These are phyloP conservation scores for Trametes villosa DNA, from an alignment of 768 basidiomycete genomes.

Conservation along the genomic window DNA sequence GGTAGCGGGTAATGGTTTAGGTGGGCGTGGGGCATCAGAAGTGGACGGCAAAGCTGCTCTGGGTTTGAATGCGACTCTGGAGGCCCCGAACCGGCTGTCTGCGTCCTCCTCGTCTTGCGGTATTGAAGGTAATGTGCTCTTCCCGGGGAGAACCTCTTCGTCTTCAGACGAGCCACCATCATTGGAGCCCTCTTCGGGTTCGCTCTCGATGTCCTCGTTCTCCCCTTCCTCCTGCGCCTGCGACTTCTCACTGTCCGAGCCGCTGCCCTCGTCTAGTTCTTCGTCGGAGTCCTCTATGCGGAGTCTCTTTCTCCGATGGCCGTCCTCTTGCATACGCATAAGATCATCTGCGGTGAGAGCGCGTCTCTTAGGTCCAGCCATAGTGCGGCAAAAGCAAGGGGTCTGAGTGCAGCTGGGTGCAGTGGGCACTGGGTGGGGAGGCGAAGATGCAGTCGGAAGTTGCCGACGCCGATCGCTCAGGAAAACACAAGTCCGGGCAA, in stretches of 20 bases:
- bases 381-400: constrained; percentile 6
- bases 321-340: constrained; percentile 42
- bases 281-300: constrained; percentile 9
- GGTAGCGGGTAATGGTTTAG: constrained; percentile 31
- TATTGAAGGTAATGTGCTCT: constrained; percentile 10
- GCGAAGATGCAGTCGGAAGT: constrained; percentile 7
- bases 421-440: background rate
- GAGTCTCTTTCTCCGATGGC: constrained; percentile 25
- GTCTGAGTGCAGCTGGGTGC: background rate
- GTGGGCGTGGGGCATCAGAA: constrained; percentile 2
- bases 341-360: constrained; percentile 40
- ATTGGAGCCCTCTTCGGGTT: constrained; percentile 17
- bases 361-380: constrained; percentile 36
- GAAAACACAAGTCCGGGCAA: background rate
- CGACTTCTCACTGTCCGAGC: constrained; percentile 27
- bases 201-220: constrained; percentile 27
- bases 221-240: background rate
- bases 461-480: constrained; percentile 16
- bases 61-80: constrained; percentile 30
- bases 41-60: constrained; percentile 12
- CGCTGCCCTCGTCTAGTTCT: constrained; percentile 24
- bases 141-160: background rate
- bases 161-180: background rate
- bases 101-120: constrained; percentile 10
- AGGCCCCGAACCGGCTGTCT: constrained; percentile 24